These are phyloP conservation scores for Solanum lignicaule DNA, from an alignment of 257 asterid genomes.

Conservation along the genomic window DNA sequence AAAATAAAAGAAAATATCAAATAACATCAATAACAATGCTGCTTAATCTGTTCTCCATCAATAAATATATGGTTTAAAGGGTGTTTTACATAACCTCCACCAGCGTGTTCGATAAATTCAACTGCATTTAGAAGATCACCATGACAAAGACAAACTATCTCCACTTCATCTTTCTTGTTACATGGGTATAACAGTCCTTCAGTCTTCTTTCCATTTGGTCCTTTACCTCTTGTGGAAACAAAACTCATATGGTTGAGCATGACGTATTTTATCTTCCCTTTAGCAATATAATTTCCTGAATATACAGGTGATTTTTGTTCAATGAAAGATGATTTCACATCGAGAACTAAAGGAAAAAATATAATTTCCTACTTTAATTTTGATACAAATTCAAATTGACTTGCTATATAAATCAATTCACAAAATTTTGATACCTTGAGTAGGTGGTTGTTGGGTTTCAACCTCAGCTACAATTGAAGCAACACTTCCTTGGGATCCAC, in stretches of 20 bases:
- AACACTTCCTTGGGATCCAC: constrained; percentile 34
- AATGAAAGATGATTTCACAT: too few species aligned
- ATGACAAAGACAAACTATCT: constrained; percentile 70
- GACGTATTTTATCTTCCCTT: constrained; percentile 5
- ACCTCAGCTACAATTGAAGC: too few species aligned
- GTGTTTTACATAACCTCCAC: constrained; percentile 52
- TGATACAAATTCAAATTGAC: too few species aligned
- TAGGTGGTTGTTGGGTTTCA: constrained; percentile 14
- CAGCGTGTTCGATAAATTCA: constrained; percentile 63
- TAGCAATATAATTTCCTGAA: not conserved
- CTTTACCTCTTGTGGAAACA: constrained; percentile 41
- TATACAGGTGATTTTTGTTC: not conserved
- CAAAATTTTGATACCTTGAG: constrained; percentile 25
- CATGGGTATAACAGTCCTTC: constrained; percentile 57
- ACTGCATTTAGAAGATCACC: constrained; percentile 61
- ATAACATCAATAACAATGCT: too few species aligned
- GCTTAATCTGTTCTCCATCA: not conserved
- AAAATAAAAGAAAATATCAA: too few species aligned
- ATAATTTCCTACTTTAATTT: too few species aligned
- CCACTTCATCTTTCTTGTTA: constrained; percentile 52
- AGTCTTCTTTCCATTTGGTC: constrained; percentile 31
- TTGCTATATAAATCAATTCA: too few species aligned
- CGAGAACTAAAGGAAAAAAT: too few species aligned
- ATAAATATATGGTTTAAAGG: constrained; percentile 64
- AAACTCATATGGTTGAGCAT: constrained; percentile 45